Conservation (phyloP, 164 flowering plant genomes). For the Euptelea pleiosperma region DNA sequence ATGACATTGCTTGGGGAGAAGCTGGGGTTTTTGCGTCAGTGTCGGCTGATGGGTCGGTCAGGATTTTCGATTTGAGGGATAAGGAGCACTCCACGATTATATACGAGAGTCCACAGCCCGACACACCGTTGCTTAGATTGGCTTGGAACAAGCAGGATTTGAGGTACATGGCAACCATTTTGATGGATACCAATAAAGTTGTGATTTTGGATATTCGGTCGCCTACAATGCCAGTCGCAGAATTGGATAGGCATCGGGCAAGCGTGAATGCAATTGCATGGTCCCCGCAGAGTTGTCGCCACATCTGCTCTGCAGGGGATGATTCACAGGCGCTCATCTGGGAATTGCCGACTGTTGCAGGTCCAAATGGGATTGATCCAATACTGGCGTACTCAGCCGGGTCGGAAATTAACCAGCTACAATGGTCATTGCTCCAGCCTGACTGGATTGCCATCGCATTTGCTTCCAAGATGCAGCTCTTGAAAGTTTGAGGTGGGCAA, state of each 20-base stretch:
- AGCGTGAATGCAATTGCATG: constrained; percentile 85
- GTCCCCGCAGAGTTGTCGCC: constrained; percentile 74
- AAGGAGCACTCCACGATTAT: constrained; percentile 96
- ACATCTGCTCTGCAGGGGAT: constrained; percentile 80
- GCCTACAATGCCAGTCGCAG: constrained; percentile 76
- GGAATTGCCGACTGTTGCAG: constrained; percentile 76
- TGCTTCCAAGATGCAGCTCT: constrained; percentile 69
- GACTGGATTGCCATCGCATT: constrained; percentile 87
- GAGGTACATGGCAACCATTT: constrained; percentile 53
- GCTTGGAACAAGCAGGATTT: constrained; percentile 98
- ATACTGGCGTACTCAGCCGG: constrained; percentile 60
- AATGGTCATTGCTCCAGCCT: constrained; percentile 76
- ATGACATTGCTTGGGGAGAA: constrained; percentile 97
- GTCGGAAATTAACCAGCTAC: constrained; percentile 77
- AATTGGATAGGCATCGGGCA: constrained; percentile 69
- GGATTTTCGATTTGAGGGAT: constrained; percentile 85
- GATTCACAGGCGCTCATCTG: constrained; percentile 81
- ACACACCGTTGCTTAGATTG: constrained; percentile 72
- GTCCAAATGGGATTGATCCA: constrained; percentile 77
- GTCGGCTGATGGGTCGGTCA: constrained; percentile 91
- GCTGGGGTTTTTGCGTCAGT: constrained; percentile 90
- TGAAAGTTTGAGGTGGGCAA: constrained; percentile 64
- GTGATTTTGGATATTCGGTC: constrained; percentile 79
- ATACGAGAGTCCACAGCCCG: constrained; percentile 85
- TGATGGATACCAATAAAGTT: constrained; percentile 76